Percentiles rank a stretch among this genome's conserved stretches.
Conservation (phyloP, 148 eudicot genomes). For the Arctostaphylos glauca region DNA sequence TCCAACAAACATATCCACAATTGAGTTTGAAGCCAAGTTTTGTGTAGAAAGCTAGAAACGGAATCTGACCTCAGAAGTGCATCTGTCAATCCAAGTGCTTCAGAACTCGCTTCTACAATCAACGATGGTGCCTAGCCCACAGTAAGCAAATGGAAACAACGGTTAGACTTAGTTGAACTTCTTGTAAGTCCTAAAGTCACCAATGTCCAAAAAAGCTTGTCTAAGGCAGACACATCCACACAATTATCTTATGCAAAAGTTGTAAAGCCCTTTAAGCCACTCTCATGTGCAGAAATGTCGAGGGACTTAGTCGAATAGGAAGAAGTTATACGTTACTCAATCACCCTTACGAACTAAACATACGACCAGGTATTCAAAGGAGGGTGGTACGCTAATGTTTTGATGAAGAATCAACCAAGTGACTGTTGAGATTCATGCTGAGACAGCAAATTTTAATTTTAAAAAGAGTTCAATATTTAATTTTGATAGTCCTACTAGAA, state of each 20-base stretch:
- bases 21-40: slow-evolving; percentile 1
- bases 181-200: not conserved
- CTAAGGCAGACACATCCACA: not conserved
- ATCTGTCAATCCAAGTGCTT: slow-evolving; percentile 76
- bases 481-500: not conserved
- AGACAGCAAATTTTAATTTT: not conserved
- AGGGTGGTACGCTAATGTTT: not conserved
- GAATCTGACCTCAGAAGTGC: slow-evolving; percentile 70
- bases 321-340: not conserved
- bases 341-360: slow-evolving; percentile 1
- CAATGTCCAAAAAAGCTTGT: slow-evolving; percentile 13
- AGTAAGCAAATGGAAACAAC: slow-evolving; percentile 10
- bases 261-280: not conserved
- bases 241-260: not conserved
- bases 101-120: slow-evolving; percentile 74
- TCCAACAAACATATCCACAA: not conserved
- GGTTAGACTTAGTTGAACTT: slow-evolving; percentile 9
- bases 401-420: not conserved
- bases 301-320: not conserved
- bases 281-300: not conserved
- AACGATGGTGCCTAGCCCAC: slow-evolving; percentile 71
- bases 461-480: not conserved
- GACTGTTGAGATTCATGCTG: not conserved
- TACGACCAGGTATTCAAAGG: not conserved
- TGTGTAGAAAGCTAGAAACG: not conserved